Percentiles rank a stretch among this genome's conserved stretches.
phyloP scores from a whole-genome alignment of 2,329 filamentous ascomycete genomes.

The Fusarium solani-melongenae region DNA sequence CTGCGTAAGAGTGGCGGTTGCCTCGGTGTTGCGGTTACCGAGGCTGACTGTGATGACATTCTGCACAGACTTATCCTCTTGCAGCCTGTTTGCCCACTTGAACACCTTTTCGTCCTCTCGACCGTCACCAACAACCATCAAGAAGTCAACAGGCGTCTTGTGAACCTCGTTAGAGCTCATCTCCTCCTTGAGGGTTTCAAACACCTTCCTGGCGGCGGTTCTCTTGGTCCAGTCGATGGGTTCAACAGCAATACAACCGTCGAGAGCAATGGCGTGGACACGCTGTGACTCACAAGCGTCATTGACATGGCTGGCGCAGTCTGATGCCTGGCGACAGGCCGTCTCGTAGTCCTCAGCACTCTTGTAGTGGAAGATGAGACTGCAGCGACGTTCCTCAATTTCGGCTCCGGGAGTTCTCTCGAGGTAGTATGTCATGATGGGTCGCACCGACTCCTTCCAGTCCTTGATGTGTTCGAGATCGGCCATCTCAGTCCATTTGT shows the following conservation, averaged over 20 bases:
- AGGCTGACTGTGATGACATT: slow-evolving; percentile 88
- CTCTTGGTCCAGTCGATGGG: slow-evolving; percentile 88
- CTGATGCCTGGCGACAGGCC: slow-evolving; percentile 83
- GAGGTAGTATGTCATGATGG: slow-evolving; percentile 88
- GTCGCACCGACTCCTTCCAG: slow-evolving; percentile 87
- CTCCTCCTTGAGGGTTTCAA: slow-evolving; percentile 64
- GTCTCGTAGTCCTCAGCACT: slow-evolving; percentile 80
- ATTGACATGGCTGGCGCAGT: slow-evolving; percentile 95
- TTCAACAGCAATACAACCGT: slow-evolving; percentile 85
- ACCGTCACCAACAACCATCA: slow-evolving; percentile 90
- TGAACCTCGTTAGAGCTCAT: slow-evolving; percentile 45
- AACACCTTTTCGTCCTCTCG: slow-evolving; percentile 95
- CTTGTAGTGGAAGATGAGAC: slow-evolving; percentile 90
- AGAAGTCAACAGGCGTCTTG: slow-evolving; percentile 75
- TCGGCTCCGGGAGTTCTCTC: slow-evolving; percentile 89
- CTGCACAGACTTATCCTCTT: slow-evolving; percentile 66
- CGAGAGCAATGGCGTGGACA: slow-evolving; percentile 84
- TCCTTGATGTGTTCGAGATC: slow-evolving; percentile 74
- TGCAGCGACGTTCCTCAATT: slow-evolving; percentile 92
- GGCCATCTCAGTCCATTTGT: slow-evolving; percentile 82
- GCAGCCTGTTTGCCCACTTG: slow-evolving; percentile 88
- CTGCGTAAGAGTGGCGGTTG: slow-evolving; percentile 85
- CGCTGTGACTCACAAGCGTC: slow-evolving; percentile 87
- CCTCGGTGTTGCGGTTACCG: slow-evolving; percentile 88
- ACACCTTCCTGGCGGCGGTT: slow-evolving; percentile 81